A percentile compares a stretch with the other conserved stretches of the same genome.
phyloP scores from a whole-genome alignment of 352 stramenopile genomes.

The Phytopythium helicoides region DNA sequence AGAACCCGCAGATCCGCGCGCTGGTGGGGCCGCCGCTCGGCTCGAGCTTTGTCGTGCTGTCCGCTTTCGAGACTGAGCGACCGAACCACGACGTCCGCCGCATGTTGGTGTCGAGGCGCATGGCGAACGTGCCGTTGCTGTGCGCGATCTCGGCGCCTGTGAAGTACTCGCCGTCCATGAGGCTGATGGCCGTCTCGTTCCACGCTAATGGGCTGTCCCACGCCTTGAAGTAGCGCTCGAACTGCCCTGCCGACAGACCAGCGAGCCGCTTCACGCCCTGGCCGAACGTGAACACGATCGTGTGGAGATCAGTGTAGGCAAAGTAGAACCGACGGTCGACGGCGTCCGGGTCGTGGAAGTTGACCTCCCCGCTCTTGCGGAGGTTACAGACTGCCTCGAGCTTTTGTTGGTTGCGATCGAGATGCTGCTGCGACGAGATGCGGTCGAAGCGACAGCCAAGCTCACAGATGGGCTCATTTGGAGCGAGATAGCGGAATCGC shows the following conservation, averaged over 20 bases:
- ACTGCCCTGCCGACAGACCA: conserved; percentile 3
- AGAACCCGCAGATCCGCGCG: conserved; percentile 6
- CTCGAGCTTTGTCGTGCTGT: conserved; percentile 2
- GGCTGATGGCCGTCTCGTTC: conserved; percentile 1
- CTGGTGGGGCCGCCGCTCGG: background rate
- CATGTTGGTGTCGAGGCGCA: conserved; percentile 1
- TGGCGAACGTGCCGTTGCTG: conserved; percentile 2
- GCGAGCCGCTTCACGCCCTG: background rate
- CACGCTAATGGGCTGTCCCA: background rate
- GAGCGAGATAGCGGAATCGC: background rate
- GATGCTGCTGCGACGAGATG: background rate
- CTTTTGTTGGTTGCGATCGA: background rate
- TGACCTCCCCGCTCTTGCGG: conserved; percentile 2
- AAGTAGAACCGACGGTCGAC: conserved; percentile 2
- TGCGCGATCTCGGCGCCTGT: conserved; percentile 1
- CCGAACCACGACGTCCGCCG: conserved; percentile 4
- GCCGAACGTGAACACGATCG: conserved; percentile 1
- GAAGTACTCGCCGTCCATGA: conserved; percentile 1
- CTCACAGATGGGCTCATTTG: background rate
- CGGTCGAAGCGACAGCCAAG: conserved; percentile 2
- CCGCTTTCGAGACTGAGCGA: background rate
- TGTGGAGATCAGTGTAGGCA: background rate
- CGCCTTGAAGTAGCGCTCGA: background rate
- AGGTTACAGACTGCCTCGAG: background rate
- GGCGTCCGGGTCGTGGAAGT: conserved; percentile 4